These are phyloP conservation scores for Chlorella ohadii DNA, from an alignment of 139 green algal species.

Conservation along the genomic window DNA sequence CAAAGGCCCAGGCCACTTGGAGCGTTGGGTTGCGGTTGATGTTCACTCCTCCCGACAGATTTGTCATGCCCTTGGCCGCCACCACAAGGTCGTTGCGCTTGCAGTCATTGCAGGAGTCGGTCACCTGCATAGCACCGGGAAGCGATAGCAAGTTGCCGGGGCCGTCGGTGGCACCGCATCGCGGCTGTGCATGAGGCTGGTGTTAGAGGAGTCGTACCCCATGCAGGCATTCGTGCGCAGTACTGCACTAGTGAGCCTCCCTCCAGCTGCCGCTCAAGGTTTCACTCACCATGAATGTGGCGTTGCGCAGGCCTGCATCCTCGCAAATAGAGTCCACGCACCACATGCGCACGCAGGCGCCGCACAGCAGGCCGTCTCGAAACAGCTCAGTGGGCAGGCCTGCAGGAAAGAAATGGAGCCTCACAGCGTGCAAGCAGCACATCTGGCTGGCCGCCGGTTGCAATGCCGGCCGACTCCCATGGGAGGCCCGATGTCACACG, in stretches of 20 bases:
- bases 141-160: no score
- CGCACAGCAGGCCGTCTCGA: slow-evolving; percentile 22
- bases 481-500: no score
- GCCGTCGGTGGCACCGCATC: no score
- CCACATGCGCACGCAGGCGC: slow-evolving; percentile 31
- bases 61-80: neutral
- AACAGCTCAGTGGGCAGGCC: slow-evolving; percentile 20
- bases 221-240: no score
- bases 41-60: slow-evolving; percentile 16
- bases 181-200: no score
- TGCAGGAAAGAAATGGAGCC: neutral
- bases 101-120: slow-evolving; percentile 38
- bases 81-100: slow-evolving; percentile 25
- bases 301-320: neutral
- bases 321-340: slow-evolving; percentile 37
- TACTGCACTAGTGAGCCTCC: no score
- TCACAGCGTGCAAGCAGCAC: no score
- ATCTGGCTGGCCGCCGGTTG: no score
- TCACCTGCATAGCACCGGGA: no score
- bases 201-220: no score
- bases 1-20: slow-evolving; percentile 23
- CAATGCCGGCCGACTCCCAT: no score
- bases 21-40: slow-evolving; percentile 31
- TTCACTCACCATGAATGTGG: slow-evolving; percentile 26
- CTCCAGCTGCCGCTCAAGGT: no score